Base-by-base conservation (phyloP, 192 early-diverging fungal species). In the Lobosporangium transversale region DNA sequence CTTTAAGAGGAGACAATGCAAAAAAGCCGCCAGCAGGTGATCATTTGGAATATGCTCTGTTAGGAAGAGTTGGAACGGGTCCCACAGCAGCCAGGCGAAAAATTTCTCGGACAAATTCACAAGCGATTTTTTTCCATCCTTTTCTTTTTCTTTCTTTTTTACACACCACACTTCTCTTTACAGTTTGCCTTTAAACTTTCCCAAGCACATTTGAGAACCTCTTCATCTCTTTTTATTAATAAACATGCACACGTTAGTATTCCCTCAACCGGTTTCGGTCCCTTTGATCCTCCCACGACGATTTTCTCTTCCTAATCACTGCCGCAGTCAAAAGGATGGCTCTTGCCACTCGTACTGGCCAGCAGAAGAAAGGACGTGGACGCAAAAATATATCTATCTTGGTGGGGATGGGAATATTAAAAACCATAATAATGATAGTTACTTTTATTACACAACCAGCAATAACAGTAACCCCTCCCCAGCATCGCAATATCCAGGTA, bases 251-350 rank as follows among this genome's bases (percentile, higher is more conserved):
- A 40, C 58, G n/a, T 21, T 68, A 7, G 51, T 68, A 23, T 68
- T 68, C 31, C 66, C 66, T 23, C 57, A 58, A 15, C 66, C 69
- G 24, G 10, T 29, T 0, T 54, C 69, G 5, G 37, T 45, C 11
- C 53, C 69, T 2, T 40, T 71, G 26, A 63, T 71, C 48, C 54
- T 71, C 5, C 69, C 69, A 6, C 58, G 68, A 18, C 23, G 69
- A 51, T 54, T 51, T 36, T 63, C 69, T 2, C 48, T 62, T 51
- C 43, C 49, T 18, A 50, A 43, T 35, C 24, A 49, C 49, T 30
- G 23, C 1, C 51, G 51, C 18, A 23, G 24, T 23, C 62, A 63
- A 63, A 63, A 53, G 42, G 24, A 10, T 7, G n/a, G n/a, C n/a
- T n/a, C n/a, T n/a, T n/a, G n/a, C n/a, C n/a, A n/a, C n/a, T n/a